Evolutionary conservation across 257 asterid species (phyloP), one percentile per base, ranked within the genome.

Genomic region (Ehretia macrophylla): DNA sequence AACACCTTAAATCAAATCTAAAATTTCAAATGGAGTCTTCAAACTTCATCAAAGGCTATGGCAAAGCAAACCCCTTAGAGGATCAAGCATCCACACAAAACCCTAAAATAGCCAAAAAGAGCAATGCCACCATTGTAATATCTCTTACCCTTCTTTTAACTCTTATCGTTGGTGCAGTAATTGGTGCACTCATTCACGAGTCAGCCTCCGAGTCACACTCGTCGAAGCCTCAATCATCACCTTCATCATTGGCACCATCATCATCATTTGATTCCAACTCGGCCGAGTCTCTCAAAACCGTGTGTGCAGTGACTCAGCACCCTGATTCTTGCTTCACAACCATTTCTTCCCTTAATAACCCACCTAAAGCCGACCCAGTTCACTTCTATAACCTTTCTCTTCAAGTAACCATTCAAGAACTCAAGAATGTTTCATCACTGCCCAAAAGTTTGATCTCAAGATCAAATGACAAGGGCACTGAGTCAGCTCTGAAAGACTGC

Each of bases 301-400:
- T 87, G 8, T 90, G 98, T 67, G 66, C 88, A 0, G 95, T 90
- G 20, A 87, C 98, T 74, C 90, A 77, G 73, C 76, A 85, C 67
- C 95, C 90, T 0, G 82, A 72, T 56, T 76, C 90, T 1, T 90
- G 97, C 76, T 50, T 83, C 75, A 60, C 81, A 71, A 71, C 97
- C 12, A 78, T 90, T 0, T 79, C 88, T 6, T 63, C 94, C 8
- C 8, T 42, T 10, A 3, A 42, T 10, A 10, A 67, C 48, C 78
- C 80, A 14, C 81, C 81, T 3, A 73, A 75, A 65, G 62, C 66
- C 70, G 70, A 70, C 74, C 96, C 97, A 10, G 60, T 77, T 35
- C 77, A 66, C 45, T 79, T 81, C 86, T 82, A 81, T 86, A 87
- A 83, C 40, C 77, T 87, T 42, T 90, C 97, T 1, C 82, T 90